These are phyloP conservation scores for Pterocarpus santalinus DNA, from an alignment of 306 rosid species.

Conservation along the genomic window DNA sequence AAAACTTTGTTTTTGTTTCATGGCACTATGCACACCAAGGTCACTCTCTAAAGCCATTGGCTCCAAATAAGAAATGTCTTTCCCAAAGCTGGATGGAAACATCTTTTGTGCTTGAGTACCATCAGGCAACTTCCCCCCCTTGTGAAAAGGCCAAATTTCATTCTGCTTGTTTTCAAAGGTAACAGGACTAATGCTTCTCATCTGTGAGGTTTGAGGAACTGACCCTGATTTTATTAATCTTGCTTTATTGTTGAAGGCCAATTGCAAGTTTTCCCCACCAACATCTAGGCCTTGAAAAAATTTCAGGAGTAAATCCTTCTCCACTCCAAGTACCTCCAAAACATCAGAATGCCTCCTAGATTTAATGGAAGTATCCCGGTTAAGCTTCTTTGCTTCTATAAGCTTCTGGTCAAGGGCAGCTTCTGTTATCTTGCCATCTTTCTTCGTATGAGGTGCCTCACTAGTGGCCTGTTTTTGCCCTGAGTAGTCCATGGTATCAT, in stretches of 20 bases:
- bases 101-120: slow-evolving; percentile 50
- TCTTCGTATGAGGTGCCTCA: slow-evolving; percentile 38
- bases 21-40: slow-evolving; percentile 19
- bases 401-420: slow-evolving; percentile 34
- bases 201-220: slow-evolving; percentile 64
- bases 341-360: slow-evolving; percentile 59
- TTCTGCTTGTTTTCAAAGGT: slow-evolving; percentile 78
- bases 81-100: slow-evolving; percentile 44
- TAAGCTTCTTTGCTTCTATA: slow-evolving; percentile 38
- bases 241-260: slow-evolving; percentile 54
- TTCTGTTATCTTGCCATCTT: slow-evolving; percentile 45
- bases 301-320: slow-evolving; percentile 75
- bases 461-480: slow-evolving; percentile 26
- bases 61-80: slow-evolving; percentile 21
- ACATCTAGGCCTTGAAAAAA: slow-evolving; percentile 57
- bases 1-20: slow-evolving; percentile 39
- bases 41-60: slow-evolving; percentile 35
- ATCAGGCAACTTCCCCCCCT: slow-evolving; percentile 47
- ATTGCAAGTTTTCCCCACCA: slow-evolving; percentile 40
- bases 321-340: slow-evolving; percentile 60
- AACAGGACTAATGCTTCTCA: slow-evolving; percentile 51
- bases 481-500: neutral
- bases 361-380: slow-evolving; percentile 44
- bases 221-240: slow-evolving; percentile 77
- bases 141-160: slow-evolving; percentile 63